Percentiles rank a stretch among this genome's conserved stretches.
These are phyloP conservation scores for Hanseniaspora guilliermondii DNA, from an alignment of 805 yeast genomes.

Conservation along the genomic window DNA sequence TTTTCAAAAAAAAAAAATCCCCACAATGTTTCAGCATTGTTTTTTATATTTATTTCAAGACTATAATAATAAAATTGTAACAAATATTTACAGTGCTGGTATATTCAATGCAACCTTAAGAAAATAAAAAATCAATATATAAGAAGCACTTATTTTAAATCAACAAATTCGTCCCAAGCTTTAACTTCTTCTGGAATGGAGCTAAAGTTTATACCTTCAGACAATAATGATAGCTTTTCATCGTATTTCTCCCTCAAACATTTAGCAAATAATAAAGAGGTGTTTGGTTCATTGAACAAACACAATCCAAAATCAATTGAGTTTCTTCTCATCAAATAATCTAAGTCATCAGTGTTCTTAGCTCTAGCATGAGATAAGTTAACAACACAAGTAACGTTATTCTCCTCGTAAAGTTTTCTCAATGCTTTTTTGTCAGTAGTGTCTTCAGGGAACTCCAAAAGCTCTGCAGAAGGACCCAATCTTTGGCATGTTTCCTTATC, in stretches of 20 bases:
- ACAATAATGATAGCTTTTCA: constrained; percentile 34
- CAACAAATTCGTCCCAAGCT: constrained; percentile 83
- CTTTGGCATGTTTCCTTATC: constrained; percentile 52
- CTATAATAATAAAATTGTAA: too few species aligned
- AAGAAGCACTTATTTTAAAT: neutral
- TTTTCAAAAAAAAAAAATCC: too few species aligned
- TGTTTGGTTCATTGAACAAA: constrained; percentile 90
- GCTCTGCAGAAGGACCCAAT: constrained; percentile 44
- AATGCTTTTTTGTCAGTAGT: constrained; percentile 53
- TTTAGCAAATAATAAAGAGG: constrained; percentile 73
- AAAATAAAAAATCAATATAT: neutral
- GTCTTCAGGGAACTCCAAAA: constrained; percentile 74
- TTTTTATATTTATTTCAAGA: too few species aligned
- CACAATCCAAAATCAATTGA: constrained; percentile 98
- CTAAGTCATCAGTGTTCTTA: constrained; percentile 68
- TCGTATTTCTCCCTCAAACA: constrained; percentile 63
- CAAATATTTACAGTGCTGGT: too few species aligned
- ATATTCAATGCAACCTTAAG: too few species aligned
- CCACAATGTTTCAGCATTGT: too few species aligned
- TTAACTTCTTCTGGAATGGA: constrained; percentile 72
- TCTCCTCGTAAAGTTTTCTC: constrained; percentile 82
- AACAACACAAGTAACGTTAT: constrained; percentile 77
- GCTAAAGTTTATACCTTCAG: constrained; percentile 32
- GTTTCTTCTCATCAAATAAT: constrained; percentile 96
- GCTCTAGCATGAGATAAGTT: constrained; percentile 88